Percentiles rank a stretch among this genome's conserved stretches.
These are phyloP conservation scores for Aphanomyces euteiches DNA, from an alignment of 352 stramenopile genomes.

Conservation along the genomic window DNA sequence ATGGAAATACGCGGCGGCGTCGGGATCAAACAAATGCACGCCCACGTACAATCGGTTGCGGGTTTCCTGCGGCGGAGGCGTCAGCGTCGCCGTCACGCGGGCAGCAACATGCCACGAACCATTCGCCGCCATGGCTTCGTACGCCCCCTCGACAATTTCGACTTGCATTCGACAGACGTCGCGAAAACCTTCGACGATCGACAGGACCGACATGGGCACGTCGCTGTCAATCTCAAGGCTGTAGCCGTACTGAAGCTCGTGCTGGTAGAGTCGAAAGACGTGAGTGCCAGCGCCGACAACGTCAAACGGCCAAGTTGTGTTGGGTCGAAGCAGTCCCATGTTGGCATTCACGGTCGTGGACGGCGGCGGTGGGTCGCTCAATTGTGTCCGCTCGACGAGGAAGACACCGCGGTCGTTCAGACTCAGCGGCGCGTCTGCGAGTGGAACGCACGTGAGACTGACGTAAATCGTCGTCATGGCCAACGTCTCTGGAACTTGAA, in stretches of 20 bases:
- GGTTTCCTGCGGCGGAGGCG: background rate
- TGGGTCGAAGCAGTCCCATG: conserved; percentile 6
- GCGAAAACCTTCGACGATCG: conserved; percentile 5
- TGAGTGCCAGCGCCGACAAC: conserved; percentile 9
- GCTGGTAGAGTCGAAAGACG: conserved; percentile 26
- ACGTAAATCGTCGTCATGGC: conserved; percentile 17
- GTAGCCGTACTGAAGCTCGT: conserved; percentile 16
- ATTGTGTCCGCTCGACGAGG: conserved; percentile 7
- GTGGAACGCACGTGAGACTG: conserved; percentile 11
- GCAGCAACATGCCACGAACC: conserved; percentile 12
- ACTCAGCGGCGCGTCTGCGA: background rate
- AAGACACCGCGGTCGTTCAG: conserved; percentile 2
- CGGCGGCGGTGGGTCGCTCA: background rate
- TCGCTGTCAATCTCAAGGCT: conserved; percentile 27
- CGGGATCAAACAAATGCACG: conserved; percentile 53
- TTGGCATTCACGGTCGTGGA: background rate
- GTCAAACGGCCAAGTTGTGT: conserved; percentile 16
- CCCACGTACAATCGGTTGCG: conserved; percentile 41
- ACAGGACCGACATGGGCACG: background rate
- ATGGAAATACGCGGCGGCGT: conserved; percentile 46
- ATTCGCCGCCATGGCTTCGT: background rate
- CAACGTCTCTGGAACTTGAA: conserved; percentile 3
- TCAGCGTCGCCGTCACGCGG: background rate
- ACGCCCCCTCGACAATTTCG: conserved; percentile 1
- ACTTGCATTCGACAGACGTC: conserved; percentile 17